Evolutionary conservation across 1,139 yeast genomes (phyloP).

Genomic region (Scheffersomyces stambukii): DNA sequence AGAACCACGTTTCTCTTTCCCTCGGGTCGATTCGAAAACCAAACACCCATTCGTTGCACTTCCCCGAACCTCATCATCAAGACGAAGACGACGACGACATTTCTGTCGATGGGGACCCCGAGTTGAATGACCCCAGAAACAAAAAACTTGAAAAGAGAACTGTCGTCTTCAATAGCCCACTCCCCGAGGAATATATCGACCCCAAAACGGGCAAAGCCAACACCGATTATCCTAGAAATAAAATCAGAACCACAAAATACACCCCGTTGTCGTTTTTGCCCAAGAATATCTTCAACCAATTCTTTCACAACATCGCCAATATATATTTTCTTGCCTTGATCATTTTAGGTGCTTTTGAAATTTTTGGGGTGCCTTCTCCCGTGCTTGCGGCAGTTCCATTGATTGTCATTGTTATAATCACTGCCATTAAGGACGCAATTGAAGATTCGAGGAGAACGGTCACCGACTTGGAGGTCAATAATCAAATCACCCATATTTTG

Average conservation of each 20-base stretch:
- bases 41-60: slow-evolving; percentile 17
- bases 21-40: slow-evolving; percentile 15
- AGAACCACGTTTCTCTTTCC: slow-evolving; percentile 10
- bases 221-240: slow-evolving; percentile 45
- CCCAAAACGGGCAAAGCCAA: slow-evolving; percentile 31
- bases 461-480: slow-evolving; percentile 52
- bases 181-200: slow-evolving; percentile 62
- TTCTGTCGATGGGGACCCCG: slow-evolving; percentile 18
- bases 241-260: slow-evolving; percentile 57
- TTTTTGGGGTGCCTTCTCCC: slow-evolving; percentile 58
- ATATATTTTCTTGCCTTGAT: slow-evolving; percentile 49
- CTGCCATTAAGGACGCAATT: slow-evolving; percentile 54
- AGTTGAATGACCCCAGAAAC: slow-evolving; percentile 36
- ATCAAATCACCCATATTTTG: slow-evolving; percentile 45
- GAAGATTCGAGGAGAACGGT: slow-evolving; percentile 54
- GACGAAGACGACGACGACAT: slow-evolving; percentile 14
- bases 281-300: slow-evolving; percentile 47
- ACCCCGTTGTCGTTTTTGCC: slow-evolving; percentile 55
- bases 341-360: slow-evolving; percentile 49
- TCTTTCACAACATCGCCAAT: slow-evolving; percentile 50
- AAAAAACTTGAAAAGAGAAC: slow-evolving; percentile 44
- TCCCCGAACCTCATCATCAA: slow-evolving; percentile 23
- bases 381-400: slow-evolving; percentile 55
- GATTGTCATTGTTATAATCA: slow-evolving; percentile 52
- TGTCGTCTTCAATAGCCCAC: slow-evolving; percentile 62